Percentiles rank a stretch among this genome's conserved stretches.
These are phyloP conservation scores for Balansia obtecta DNA, from an alignment of 2,329 filamentous ascomycete species.

Conservation along the genomic window DNA sequence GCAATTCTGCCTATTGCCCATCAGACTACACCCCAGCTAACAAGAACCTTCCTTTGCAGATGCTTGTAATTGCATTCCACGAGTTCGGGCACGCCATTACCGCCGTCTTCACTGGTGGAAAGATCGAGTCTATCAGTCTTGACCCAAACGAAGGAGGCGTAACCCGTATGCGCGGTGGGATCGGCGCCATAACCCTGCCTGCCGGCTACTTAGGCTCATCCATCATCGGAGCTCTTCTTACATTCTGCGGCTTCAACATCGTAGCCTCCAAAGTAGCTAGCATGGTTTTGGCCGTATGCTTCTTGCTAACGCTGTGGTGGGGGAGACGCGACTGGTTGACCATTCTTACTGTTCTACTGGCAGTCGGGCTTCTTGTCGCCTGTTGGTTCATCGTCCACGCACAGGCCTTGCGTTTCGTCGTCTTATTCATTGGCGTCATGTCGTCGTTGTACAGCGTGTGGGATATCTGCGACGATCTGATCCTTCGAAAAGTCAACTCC, in stretches of 20 bases:
- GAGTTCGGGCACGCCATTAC: conserved; percentile 67
- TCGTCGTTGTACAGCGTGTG: conserved; percentile 68
- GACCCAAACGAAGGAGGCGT: conserved; percentile 71
- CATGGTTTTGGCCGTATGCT: conserved; percentile 59
- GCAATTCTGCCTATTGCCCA: not conserved
- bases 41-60: conserved; percentile 28
- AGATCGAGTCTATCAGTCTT: conserved; percentile 61
- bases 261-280: conserved; percentile 71
- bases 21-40: not conserved
- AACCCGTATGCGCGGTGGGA: conserved; percentile 64
- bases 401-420: conserved; percentile 59
- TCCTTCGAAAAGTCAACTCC: conserved; percentile 66
- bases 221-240: conserved; percentile 64
- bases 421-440: conserved; percentile 76
- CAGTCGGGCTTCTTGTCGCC: conserved; percentile 57
- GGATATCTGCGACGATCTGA: conserved; percentile 78
- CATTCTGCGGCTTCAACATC: conserved; percentile 71
- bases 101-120: conserved; percentile 59
- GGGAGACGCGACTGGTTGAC: conserved; percentile 68
- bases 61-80: conserved; percentile 76
- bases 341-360: conserved; percentile 54
- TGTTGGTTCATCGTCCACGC: conserved; percentile 75
- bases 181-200: conserved; percentile 57
- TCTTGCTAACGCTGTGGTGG: conserved; percentile 74
- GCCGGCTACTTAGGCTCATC: conserved; percentile 69